phyloP scores from a whole-genome alignment of 2,329 filamentous ascomycete species.

The Rhynchosporium graminicola region DNA sequence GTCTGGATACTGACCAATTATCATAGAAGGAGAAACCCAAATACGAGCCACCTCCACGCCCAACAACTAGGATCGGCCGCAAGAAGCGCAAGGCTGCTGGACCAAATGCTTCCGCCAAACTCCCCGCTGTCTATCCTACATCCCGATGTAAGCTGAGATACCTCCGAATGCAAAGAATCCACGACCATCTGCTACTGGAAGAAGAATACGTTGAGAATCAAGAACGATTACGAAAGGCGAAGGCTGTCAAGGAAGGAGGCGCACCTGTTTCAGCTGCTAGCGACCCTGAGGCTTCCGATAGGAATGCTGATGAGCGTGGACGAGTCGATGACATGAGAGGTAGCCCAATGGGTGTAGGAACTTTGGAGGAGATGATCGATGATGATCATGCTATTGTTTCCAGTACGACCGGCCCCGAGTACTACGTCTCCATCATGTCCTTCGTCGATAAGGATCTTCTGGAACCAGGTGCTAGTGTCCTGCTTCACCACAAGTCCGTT shows the following conservation, averaged over 20 bases:
- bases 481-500: constrained; percentile 96
- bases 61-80: constrained; percentile 92
- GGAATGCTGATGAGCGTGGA: constrained; percentile 91
- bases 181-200: constrained; percentile 94
- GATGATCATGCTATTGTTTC: constrained; percentile 99
- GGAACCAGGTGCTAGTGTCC: constrained; percentile 91
- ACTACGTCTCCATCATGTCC: constrained; percentile 99
- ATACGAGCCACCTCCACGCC: constrained; percentile 97
- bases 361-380: constrained; percentile 97
- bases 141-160: constrained; percentile 97
- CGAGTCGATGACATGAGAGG: constrained; percentile 98
- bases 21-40: constrained; percentile 97
- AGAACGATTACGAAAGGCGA: constrained; percentile 90
- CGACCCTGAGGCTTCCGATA: constrained; percentile 74
- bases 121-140: constrained; percentile 90
- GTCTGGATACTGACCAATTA: constrained; percentile 27
- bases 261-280: constrained; percentile 57
- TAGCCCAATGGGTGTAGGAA: constrained; percentile 97
- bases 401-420: constrained; percentile 94
- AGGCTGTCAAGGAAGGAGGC: constrained; percentile 72
- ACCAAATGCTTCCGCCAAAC: constrained; percentile 91
- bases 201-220: constrained; percentile 99
- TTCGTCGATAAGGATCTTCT: constrained; percentile 99
- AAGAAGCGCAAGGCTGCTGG: constrained; percentile 98
- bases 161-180: constrained; percentile 96